A percentile compares a stretch with the other conserved stretches of the same genome.
phyloP scores from a whole-genome alignment of 345 rosid genomes.

The Euphorbia tirucalli region DNA sequence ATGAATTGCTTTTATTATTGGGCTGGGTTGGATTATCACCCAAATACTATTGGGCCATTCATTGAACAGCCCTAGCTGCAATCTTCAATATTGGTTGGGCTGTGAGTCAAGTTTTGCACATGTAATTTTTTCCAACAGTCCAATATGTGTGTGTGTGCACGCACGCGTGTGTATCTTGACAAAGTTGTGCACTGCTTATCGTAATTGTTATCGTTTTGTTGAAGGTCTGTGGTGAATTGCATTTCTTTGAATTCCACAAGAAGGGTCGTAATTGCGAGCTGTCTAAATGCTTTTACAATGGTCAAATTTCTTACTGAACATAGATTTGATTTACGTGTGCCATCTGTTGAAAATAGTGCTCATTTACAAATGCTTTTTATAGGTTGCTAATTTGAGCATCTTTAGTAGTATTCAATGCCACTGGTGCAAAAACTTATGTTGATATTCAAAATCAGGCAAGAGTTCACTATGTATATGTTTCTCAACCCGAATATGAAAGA shows the following conservation, averaged over 20 bases:
- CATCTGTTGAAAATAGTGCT: constrained; percentile 8
- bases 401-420: constrained; percentile 56
- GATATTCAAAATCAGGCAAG: constrained; percentile 77
- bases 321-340: neutral
- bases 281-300: constrained; percentile 96
- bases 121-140: constrained; percentile 46
- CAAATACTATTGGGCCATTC: no score
- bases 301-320: constrained; percentile 32
- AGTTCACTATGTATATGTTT: neutral
- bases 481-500: constrained; percentile 3
- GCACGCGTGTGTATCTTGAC: neutral
- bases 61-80: no score
- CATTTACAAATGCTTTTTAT: constrained; percentile 10
- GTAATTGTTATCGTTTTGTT: constrained; percentile 13
- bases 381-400: constrained; percentile 96
- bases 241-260: constrained; percentile 81
- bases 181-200: neutral
- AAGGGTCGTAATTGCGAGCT: constrained; percentile 84
- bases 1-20: no score
- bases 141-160: neutral
- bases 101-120: constrained; percentile 94
- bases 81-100: constrained; percentile 97
- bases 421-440: constrained; percentile 43
- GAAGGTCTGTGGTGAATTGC: constrained; percentile 93
- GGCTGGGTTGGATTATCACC: no score